Evolutionary conservation across 225 moss, liverwort and hornwort genomes (phyloP), one percentile per base, ranked within the genome.

Genomic region (Lunularia cruciata): DNA sequence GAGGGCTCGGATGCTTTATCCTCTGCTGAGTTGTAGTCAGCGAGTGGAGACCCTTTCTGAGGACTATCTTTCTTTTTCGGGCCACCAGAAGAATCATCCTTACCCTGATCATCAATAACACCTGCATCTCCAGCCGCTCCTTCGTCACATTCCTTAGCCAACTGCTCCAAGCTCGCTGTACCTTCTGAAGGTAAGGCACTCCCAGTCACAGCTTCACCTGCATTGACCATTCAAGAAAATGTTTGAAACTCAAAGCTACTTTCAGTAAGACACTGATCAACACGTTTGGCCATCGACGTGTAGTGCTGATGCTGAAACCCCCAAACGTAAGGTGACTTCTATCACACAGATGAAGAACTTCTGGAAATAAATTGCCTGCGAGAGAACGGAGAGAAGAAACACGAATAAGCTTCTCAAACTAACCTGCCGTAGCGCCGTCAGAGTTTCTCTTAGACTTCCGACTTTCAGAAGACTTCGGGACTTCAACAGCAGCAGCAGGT

Each of bases 361-460:
- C n/a, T n/a, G n/a, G n/a, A n/a, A n/a, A n/a, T n/a, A n/a, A n/a
- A n/a, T n/a, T n/a, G n/a, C n/a, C n/a, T 57, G 20, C 25, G 26
- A 32, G 22, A 14, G 37, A 38, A 37, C 31, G 37, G 37, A 39
- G 25, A 39, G 20, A 23, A 15, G 23, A 39, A 34, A 13, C 34
- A 22, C 8, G 40, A 40, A 40, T 40, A 40, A n/a, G n/a, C n/a
- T n/a, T n/a, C n/a, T n/a, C n/a, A n/a, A 13, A 72, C 88, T 4
- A 79, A 88, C 90, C 90, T 56, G 86, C 75, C 65, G 74, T 60
- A 55, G 76, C 71, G 11, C 83, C 86, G 64, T 91, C 88, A 59
- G 81, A 86, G 76, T 77, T 88, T 76, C 77, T 86, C 76, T 77
- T 79, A 10, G 76, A 53, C 34, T 84, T 80, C 47, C 83, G 84